Evolutionary conservation across 441 rosid genomes (phyloP).

Genomic region (Pelargonium hybrid): DNA sequence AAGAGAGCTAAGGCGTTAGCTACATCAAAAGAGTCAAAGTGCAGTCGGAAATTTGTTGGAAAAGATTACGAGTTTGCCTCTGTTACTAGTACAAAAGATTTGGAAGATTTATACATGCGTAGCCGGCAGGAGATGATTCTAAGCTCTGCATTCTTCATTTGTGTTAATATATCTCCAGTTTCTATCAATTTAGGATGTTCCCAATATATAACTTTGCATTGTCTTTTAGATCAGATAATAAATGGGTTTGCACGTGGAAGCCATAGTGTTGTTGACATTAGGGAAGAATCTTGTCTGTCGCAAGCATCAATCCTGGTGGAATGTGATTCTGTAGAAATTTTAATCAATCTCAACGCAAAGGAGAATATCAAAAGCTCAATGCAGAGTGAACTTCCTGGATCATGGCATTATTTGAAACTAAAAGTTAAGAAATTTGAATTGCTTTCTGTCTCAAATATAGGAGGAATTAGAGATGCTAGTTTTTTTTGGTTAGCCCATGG

Average conservation of each 20-base stretch:
- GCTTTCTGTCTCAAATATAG: conserved; percentile 66
- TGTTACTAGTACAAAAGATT: conserved; percentile 44
- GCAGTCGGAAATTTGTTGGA: conserved; percentile 34
- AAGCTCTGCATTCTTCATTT: conserved; percentile 59
- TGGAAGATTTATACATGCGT: conserved; percentile 44
- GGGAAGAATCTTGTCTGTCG: conserved; percentile 25
- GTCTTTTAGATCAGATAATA: conserved; percentile 46
- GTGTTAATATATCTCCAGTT: conserved; percentile 42
- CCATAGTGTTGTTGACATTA: conserved; percentile 21
- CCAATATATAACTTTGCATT: conserved; percentile 36
- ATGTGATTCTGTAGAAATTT: conserved; percentile 66
- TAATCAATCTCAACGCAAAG: conserved; percentile 48
- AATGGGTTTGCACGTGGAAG: conserved; percentile 33
- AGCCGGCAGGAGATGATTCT: conserved; percentile 52
- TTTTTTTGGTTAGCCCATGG: conserved; percentile 79
- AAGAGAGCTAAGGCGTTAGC: conserved; percentile 75
- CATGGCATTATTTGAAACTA: conserved; percentile 65
- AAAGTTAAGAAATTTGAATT: conserved; percentile 47
- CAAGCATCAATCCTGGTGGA: conserved; percentile 65
- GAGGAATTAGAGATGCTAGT: conserved; percentile 48
- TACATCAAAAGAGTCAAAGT: conserved; percentile 44
- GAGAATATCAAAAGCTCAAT: conserved; percentile 42
- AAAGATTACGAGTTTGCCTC: conserved; percentile 67
- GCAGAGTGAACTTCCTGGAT: conserved; percentile 85
- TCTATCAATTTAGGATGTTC: conserved; percentile 37